Percentiles rank a stretch among this genome's conserved stretches.
phyloP scores from a whole-genome alignment of 768 basidiomycete species.

The Terana coerulea region DNA sequence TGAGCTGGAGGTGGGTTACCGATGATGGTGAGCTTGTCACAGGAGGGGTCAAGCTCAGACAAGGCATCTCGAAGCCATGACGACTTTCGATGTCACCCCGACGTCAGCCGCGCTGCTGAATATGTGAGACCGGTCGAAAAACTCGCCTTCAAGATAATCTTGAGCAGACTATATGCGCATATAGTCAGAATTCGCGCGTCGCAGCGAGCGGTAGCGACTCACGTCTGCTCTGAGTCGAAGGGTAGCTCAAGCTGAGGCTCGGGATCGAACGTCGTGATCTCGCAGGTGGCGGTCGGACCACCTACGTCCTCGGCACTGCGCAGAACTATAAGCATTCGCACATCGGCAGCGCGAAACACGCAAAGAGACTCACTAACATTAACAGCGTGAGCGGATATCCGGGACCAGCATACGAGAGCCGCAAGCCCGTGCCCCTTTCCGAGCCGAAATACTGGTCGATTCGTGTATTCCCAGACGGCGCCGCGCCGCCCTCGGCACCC shows the following conservation, averaged over 20 bases:
- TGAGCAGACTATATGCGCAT: slow-evolving; percentile 49
- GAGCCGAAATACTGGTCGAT: slow-evolving; percentile 60
- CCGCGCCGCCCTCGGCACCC: slow-evolving; percentile 33
- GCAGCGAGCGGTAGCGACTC: slow-evolving; percentile 1
- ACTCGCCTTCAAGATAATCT: slow-evolving; percentile 80
- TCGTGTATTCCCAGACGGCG: slow-evolving; percentile 25
- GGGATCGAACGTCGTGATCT: slow-evolving; percentile 81
- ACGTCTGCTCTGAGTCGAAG: slow-evolving; percentile 47
- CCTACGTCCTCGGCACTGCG: slow-evolving; percentile 69
- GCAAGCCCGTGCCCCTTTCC: slow-evolving; percentile 77
- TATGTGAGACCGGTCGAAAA: not conserved
- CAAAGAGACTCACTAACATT: slow-evolving; percentile 46
- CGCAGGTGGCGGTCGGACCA: slow-evolving; percentile 84
- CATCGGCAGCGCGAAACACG: not conserved
- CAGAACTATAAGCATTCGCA: not conserved
- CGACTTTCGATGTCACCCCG: slow-evolving; percentile 40
- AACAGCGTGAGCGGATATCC: slow-evolving; percentile 77
- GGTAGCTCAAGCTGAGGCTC: slow-evolving; percentile 78
- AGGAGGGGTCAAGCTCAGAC: slow-evolving; percentile 86
- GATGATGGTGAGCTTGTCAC: slow-evolving; percentile 80
- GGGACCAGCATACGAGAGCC: slow-evolving; percentile 74
- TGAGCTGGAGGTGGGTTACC: slow-evolving; percentile 55
- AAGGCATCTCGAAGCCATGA: slow-evolving; percentile 94
- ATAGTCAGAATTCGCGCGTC: slow-evolving; percentile 6
- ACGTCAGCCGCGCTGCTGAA: not conserved